Percentiles rank a stretch among this genome's conserved stretches.
Evolutionary conservation across 2,329 filamentous ascomycete genomes (phyloP).

Genomic region (Nectriaceae sp.): DNA sequence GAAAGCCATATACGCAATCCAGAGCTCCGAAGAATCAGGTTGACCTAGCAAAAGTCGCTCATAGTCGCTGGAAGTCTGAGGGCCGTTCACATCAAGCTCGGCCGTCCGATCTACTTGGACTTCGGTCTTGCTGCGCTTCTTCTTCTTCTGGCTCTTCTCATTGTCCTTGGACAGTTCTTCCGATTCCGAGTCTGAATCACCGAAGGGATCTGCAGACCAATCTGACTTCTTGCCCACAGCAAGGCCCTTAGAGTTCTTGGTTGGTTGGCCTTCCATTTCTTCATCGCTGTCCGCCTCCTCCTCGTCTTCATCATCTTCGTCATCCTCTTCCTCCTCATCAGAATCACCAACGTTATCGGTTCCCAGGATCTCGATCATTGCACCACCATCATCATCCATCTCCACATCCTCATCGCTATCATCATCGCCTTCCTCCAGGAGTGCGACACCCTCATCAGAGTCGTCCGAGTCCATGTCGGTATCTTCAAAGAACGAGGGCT

Average conservation of each 20-base stretch:
- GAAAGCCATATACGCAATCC: slow-evolving; percentile 99
- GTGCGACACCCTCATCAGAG: slow-evolving; percentile 48
- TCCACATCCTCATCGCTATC: slow-evolving; percentile 54
- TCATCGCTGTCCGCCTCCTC: slow-evolving; percentile 49
- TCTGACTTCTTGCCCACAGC: slow-evolving; percentile 76
- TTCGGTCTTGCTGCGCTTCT: slow-evolving; percentile 73
- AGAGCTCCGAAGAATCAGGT: slow-evolving; percentile 89
- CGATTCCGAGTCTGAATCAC: slow-evolving; percentile 57
- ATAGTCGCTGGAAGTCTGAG: slow-evolving; percentile 88
- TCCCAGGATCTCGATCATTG: slow-evolving; percentile 45
- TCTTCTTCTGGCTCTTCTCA: slow-evolving; percentile 48
- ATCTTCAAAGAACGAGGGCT: slow-evolving; percentile 85
- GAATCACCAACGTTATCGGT: slow-evolving; percentile 48
- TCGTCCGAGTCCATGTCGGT: slow-evolving; percentile 51
- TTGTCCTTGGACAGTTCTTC: slow-evolving; percentile 37
- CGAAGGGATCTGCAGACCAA: slow-evolving; percentile 75
- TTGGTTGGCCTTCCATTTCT: slow-evolving; percentile 33
- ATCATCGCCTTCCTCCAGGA: slow-evolving; percentile 48
- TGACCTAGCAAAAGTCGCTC: slow-evolving; percentile 90
- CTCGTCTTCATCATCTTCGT: slow-evolving; percentile 28
- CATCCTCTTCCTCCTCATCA: slow-evolving; percentile 40
- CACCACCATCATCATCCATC: slow-evolving; percentile 49
- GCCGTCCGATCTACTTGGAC: slow-evolving; percentile 87
- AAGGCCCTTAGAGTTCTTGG: slow-evolving; percentile 34
- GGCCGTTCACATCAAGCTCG: slow-evolving; percentile 86